These are phyloP conservation scores for Striga hermonthica DNA, from an alignment of 305 asterid genomes.

Conservation along the genomic window DNA sequence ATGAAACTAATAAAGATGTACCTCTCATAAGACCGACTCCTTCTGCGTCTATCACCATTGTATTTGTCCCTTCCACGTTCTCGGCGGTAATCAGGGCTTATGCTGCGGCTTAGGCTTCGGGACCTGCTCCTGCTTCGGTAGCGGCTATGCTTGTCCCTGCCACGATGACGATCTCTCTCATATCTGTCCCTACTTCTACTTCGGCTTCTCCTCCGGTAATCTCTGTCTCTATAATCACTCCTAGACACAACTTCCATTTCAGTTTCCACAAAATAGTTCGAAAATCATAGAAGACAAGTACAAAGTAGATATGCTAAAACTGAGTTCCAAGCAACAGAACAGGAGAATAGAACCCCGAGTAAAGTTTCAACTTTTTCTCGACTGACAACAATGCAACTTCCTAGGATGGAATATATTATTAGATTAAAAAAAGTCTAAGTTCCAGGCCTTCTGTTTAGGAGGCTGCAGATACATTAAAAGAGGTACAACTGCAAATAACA, in stretches of 20 bases:
- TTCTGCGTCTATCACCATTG: constrained; percentile 69
- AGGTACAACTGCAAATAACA: too few relatives aligned
- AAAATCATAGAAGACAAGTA: too few relatives aligned
- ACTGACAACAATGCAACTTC: too few relatives aligned
- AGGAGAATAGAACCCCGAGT: too few relatives aligned
- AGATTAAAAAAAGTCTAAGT: too few relatives aligned
- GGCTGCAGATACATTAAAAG: too few relatives aligned
- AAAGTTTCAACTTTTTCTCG: too few relatives aligned
- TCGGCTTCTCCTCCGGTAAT: constrained; percentile 66
- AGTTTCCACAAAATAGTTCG: too few relatives aligned
- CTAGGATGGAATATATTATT: too few relatives aligned
- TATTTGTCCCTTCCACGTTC: constrained; percentile 77
- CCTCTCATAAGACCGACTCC: constrained; percentile 77
- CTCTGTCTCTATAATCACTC: constrained; percentile 61
- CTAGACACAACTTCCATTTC: constrained; percentile 33
- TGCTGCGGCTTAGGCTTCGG: constrained; percentile 63
- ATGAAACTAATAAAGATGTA: constrained; percentile 26
- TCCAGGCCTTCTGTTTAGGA: too few relatives aligned
- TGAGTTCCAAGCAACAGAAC: too few relatives aligned
- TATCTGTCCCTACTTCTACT: constrained; percentile 73
- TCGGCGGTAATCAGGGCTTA: constrained; percentile 64
- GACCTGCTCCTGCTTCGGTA: constrained; percentile 65
- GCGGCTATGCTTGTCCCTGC: constrained; percentile 62
- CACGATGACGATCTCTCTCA: constrained; percentile 64
- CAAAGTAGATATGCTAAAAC: too few relatives aligned